Evolutionary conservation across 1,284 basidiomycete genomes (phyloP).

Genomic region (Ceratobasidium sp.): DNA sequence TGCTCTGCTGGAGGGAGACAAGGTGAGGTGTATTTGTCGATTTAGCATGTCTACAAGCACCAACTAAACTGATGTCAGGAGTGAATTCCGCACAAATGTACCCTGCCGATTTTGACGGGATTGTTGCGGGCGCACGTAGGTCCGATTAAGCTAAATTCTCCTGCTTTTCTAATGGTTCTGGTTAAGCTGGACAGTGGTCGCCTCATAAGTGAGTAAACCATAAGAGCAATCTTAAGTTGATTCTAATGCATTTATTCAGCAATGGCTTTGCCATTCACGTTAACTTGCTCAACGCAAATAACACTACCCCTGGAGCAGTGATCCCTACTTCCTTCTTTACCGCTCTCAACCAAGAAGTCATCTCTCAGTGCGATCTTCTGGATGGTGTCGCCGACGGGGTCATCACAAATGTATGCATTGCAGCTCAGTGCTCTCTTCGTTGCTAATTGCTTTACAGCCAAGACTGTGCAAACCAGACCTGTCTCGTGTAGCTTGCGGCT

Average conservation of each 20-base stretch:
- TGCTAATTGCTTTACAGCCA: not conserved
- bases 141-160: not conserved
- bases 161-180: not conserved
- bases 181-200: constrained; percentile 35
- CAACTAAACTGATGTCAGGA: no score
- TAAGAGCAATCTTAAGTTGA: not conserved
- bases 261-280: constrained; percentile 28
- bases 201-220: constrained; percentile 11
- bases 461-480: constrained; percentile 32
- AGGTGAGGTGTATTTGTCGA: no score
- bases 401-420: constrained; percentile 7
- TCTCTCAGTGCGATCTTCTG: constrained; percentile 25
- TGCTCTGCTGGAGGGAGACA: constrained; percentile 38
- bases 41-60: no score
- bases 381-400: constrained; percentile 25
- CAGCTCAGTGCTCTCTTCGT: not conserved
- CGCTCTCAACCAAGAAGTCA: constrained; percentile 8
- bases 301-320: constrained; percentile 18
- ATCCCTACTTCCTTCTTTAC: constrained; percentile 10
- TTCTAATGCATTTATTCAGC: not conserved
- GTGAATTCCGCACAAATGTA: constrained; percentile 28
- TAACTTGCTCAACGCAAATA: constrained; percentile 13
- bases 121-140: constrained; percentile 33
- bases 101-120: constrained; percentile 34
- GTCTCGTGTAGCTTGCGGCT: constrained; percentile 13